Conservation (phyloP, 2,329 filamentous ascomycete genomes). For the Lachnellula subtilissima region DNA sequence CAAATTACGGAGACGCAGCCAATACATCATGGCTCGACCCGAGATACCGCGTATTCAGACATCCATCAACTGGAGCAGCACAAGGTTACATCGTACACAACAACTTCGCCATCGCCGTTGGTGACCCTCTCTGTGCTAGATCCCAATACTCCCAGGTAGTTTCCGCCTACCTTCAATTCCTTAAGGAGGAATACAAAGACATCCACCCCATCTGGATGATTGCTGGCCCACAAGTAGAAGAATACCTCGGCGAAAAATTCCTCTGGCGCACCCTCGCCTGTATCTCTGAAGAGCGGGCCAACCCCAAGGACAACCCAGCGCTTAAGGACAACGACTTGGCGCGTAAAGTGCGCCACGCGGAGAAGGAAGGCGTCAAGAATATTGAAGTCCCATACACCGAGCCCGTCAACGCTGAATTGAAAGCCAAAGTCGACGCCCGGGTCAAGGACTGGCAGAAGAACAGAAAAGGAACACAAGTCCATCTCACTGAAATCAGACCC, state of each 20-base stretch:
- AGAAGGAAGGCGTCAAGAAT: slow-evolving; percentile 79
- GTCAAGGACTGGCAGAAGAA: slow-evolving; percentile 74
- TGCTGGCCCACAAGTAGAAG: slow-evolving; percentile 72
- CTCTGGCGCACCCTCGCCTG: slow-evolving; percentile 88
- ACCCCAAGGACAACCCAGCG: slow-evolving; percentile 63
- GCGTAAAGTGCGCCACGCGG: slow-evolving; percentile 78
- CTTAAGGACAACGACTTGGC: slow-evolving; percentile 70
- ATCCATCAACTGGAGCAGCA: slow-evolving; percentile 72
- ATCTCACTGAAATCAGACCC: slow-evolving; percentile 82
- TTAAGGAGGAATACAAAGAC: slow-evolving; percentile 64
- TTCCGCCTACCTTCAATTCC: slow-evolving; percentile 66
- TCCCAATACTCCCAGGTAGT: slow-evolving; percentile 72
- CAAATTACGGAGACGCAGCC: slow-evolving; percentile 91
- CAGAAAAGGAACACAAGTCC: slow-evolving; percentile 81
- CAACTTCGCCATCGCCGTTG: slow-evolving; percentile 78
- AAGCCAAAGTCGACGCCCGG: slow-evolving; percentile 63
- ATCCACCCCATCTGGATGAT: slow-evolving; percentile 87
- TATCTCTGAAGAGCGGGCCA: slow-evolving; percentile 81
- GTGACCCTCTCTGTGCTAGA: slow-evolving; percentile 78
- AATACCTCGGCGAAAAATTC: slow-evolving; percentile 72
- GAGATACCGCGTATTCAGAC: slow-evolving; percentile 82
- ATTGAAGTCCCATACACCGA: slow-evolving; percentile 64
- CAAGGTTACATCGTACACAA: slow-evolving; percentile 75
- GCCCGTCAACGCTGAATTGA: slow-evolving; percentile 60
- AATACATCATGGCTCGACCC: slow-evolving; percentile 93